phyloP scores from a whole-genome alignment of 768 basidiomycete genomes.

The Lyophyllum decastes region DNA sequence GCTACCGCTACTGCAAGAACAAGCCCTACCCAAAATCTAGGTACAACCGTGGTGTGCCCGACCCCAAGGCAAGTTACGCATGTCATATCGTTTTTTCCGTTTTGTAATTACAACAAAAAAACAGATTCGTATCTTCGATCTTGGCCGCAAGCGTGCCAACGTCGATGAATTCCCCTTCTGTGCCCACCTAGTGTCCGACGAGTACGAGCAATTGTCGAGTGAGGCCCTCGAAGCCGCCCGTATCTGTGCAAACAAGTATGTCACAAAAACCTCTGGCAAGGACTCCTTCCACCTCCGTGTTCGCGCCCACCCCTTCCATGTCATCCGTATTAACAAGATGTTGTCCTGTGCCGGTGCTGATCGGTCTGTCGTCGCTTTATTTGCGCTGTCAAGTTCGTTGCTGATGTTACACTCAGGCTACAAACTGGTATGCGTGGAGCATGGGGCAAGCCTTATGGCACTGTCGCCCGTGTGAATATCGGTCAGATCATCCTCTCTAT shows the following conservation, averaged over 20 bases:
- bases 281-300: constrained; percentile 99
- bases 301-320: constrained; percentile 97
- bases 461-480: constrained; percentile 94
- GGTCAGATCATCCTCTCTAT: constrained; percentile 90
- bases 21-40: constrained; percentile 96
- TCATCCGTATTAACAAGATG: constrained; percentile 99
- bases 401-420: constrained; percentile 47
- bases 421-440: constrained; percentile 99
- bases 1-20: constrained; percentile 99
- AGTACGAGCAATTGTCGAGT: constrained; percentile 94
- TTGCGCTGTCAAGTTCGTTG: neutral
- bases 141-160: constrained; percentile 92
- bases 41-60: constrained; percentile 99
- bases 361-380: constrained; percentile 56
- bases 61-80: constrained; percentile 67
- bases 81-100: neutral
- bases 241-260: constrained; percentile 99
- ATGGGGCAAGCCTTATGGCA: constrained; percentile 98
- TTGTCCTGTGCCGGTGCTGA: constrained; percentile 99
- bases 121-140: constrained; percentile 95
- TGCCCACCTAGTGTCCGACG: constrained; percentile 94
- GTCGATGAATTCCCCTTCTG: constrained; percentile 99
- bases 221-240: constrained; percentile 99
- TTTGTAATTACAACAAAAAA: neutral
- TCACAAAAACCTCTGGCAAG: constrained; percentile 97